Base-by-base conservation (phyloP, 257 asterid genomes). In the Solanum chiquidenum region DNA sequence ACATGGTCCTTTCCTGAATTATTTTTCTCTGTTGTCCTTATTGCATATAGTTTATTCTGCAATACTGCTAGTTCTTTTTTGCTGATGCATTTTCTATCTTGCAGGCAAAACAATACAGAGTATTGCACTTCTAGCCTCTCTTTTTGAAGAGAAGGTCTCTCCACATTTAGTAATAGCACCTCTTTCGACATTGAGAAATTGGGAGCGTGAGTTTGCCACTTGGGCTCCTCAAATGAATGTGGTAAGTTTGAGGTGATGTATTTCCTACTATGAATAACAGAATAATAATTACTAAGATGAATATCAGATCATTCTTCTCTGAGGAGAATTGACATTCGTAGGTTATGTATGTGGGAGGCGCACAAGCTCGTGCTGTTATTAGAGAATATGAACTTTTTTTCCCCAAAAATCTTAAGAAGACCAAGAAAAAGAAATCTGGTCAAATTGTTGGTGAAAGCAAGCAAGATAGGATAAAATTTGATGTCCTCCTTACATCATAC, bases 201-300 rank as follows among this genome's bases (percentile, higher is more conserved):
- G 99, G 99, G 99, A 97, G 86, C 99, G 99, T 85, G 99, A 97
- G 91, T 97, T 97, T 92, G 96, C 99, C 90, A 92, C 94, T 86
- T 97, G 99, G 99, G 99, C 99, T 88, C 99, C 99, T 87, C 98
- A 97, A 62, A 92, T 97, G 98, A 97, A 97, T 93, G 99, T 97
- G 86, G 99, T 97, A 94, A 92, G 99, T 94, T 91, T 86, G 85
- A 80, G 85, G 20, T 49, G 25, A 44, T 79, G 29, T 80, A 27
- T 46, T 80, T 49, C 42, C 27, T 80, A 44, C 68, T 46, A 29
- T 46, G 68, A 80, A 46, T 80, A 79, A 66, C 40, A 46, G 38
- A 79, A 79, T 46, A 44, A 79, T 79, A 42, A 44, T 44, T 44
- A 44, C 38, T 79, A 44, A 25, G 83, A 46, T 49, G 37, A 72